Evolutionary conservation across 441 rosid species (phyloP).

Genomic region (Rhodomyrtus psidioides): DNA sequence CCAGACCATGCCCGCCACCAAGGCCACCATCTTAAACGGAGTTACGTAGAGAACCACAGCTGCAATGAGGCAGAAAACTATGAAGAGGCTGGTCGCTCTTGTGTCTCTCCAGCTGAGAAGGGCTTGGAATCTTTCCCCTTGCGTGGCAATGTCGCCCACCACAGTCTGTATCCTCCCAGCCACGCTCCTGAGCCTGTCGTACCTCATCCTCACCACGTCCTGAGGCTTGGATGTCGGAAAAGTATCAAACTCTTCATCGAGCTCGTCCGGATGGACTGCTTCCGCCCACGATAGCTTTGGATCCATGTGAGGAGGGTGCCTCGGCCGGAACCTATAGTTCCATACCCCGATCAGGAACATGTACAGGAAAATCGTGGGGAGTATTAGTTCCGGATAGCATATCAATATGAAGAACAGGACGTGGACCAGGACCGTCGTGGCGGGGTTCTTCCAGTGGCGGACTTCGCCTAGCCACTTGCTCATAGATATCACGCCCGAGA

Average conservation of each 20-base stretch:
- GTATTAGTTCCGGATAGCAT: slow-evolving; percentile 56
- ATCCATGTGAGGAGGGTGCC: slow-evolving; percentile 65
- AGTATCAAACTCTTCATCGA: slow-evolving; percentile 60
- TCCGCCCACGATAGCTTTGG: slow-evolving; percentile 63
- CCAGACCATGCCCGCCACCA: slow-evolving; percentile 42
- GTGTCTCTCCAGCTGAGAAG: slow-evolving; percentile 62
- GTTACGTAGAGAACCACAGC: slow-evolving; percentile 47
- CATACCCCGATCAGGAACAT: slow-evolving; percentile 59
- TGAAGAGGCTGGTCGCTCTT: slow-evolving; percentile 47
- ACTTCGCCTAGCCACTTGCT: slow-evolving; percentile 61
- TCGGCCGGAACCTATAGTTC: slow-evolving; percentile 40
- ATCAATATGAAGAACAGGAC: slow-evolving; percentile 44
- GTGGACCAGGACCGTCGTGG: slow-evolving; percentile 47
- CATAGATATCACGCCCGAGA: slow-evolving; percentile 43
- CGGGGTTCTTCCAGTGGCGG: slow-evolving; percentile 56
- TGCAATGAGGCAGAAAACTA: slow-evolving; percentile 39
- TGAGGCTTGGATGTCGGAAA: slow-evolving; percentile 47
- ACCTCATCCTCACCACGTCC: slow-evolving; percentile 60
- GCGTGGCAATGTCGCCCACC: slow-evolving; percentile 62
- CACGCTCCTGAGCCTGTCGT: slow-evolving; percentile 57
- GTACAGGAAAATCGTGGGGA: slow-evolving; percentile 52
- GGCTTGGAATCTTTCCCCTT: slow-evolving; percentile 51
- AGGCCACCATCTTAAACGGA: slow-evolving; percentile 45
- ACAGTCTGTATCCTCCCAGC: slow-evolving; percentile 40
- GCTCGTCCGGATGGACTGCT: slow-evolving; percentile 47